Percentiles rank a stretch among this genome's conserved stretches.
Evolutionary conservation across 805 yeast species (phyloP).

Genomic region (Yamadazyma sp.): DNA sequence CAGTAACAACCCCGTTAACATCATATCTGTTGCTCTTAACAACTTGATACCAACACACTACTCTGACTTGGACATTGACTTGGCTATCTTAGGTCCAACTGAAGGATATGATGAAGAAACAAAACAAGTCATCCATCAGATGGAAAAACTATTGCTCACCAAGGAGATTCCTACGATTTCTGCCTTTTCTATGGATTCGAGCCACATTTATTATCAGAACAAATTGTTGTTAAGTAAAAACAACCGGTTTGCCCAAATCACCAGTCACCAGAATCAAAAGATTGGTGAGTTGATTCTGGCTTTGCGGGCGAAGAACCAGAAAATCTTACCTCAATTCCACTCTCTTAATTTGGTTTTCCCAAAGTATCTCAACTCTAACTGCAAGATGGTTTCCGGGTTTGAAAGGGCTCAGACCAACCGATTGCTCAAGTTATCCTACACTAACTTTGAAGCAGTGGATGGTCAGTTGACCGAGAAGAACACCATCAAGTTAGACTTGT

Average conservation of each 20-base stretch:
- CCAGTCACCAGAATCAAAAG: conserved; percentile 25
- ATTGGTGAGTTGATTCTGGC: conserved; percentile 21
- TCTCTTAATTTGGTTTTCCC: conserved; percentile 14
- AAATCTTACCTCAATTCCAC: conserved; percentile 11
- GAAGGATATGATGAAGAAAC: conserved; percentile 20
- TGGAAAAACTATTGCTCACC: conserved; percentile 9
- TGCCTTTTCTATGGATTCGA: conserved; percentile 26
- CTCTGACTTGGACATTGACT: conserved; percentile 28
- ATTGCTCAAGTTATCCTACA: conserved; percentile 5
- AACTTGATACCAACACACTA: conserved; percentile 25
- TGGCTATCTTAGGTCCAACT: conserved; percentile 36
- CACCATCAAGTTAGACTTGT: background rate
- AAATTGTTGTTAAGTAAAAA: conserved; percentile 21
- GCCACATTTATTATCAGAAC: conserved; percentile 34
- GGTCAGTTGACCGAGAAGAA: conserved; percentile 1
- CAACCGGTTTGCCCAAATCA: conserved; percentile 23
- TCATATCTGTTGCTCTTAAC: conserved; percentile 26
- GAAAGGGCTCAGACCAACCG: background rate
- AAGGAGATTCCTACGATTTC: conserved; percentile 22
- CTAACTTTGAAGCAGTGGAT: conserved; percentile 8
- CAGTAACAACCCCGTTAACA: conserved; percentile 23
- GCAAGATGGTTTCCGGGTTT: conserved; percentile 6
- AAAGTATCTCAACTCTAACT: conserved; percentile 9
- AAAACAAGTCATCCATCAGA: background rate
- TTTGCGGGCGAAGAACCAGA: conserved; percentile 9